Base-by-base conservation (phyloP, 306 rosid species). In the Boehmeria nivea region DNA sequence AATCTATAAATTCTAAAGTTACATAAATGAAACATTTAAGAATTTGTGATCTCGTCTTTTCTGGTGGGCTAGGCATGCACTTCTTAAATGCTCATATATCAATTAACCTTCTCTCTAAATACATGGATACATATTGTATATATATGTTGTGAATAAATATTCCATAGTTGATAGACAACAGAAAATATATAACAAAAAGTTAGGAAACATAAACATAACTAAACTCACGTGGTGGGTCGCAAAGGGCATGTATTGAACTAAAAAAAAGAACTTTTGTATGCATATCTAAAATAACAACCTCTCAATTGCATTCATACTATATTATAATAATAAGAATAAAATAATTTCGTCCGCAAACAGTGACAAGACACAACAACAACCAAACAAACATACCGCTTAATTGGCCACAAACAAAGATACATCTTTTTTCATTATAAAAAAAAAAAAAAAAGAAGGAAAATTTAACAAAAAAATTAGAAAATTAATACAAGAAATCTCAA, bases 301-400 rank as follows among this genome's bases (percentile, higher is more conserved):
- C 63, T 21, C 25, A 68, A 25, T 27, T 17, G 33, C 44, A 28
- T 5, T 3, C n/a, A n/a, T n/a, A n/a, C n/a, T 37, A 22, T 21
- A 9, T 4, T 7, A n/a, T 13, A 36, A 43, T 3, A 20, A 7
- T 17, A 36, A 12, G 20, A 33, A 12, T 36, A 57, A 34, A 21
- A 50, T 12, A 10, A 50, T 50, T 0, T 12, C 3, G 15, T 12
- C 49, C 59, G 10, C 27, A 19, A 27, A 33, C 14, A 46, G 16
- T 64, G 79, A 74, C 37, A 58, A 28, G 79, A 74, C 74, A 45
- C 18, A 19, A 51, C 67, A 46, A 68, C 79, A 33, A 54, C 75
- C 59, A 18, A 67, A 57, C 67, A 47, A 44, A 58, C 58, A 24
- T 20, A 34, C 1, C 46, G 23, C 42, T 56, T n/a, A 21, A 49